Evolutionary conservation across 441 rosid genomes (phyloP), one percentile per base, ranked within the genome.

Genomic region (Jatropha multifida): DNA sequence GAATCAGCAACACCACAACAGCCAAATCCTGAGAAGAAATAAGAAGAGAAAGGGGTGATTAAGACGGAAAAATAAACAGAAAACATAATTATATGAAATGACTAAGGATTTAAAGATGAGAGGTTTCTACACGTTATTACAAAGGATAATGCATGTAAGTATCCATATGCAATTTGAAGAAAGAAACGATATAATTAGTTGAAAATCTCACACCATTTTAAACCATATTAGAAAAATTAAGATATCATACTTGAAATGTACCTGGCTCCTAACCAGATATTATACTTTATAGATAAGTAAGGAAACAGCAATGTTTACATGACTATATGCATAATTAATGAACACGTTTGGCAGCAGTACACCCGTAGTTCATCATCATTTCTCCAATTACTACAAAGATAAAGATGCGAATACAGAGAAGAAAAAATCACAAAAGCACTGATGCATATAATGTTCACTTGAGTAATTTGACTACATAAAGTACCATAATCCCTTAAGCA

Each of bases 1-100:
- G 97, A 79, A 96, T 96, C 71, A 96, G 93, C 88, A 96, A 81
- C 75, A 94, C 99, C 78, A 94, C 97, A 75, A 94, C 99, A 78
- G 99, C 99, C 87, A 96, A 87, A 87, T 96, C 99, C 98, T 96
- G 97, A 41, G 81, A 79, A 76, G 69, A 69, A 71, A 74, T 42
- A 37, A 72, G 71, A 74, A 72, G 68, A 74, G 71, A 54, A 51
- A 42, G 55, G 51, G 74, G 62, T 48, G 23, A 77, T 38, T 62
- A 71, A 81, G 55, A 68, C 58, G 44, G 3, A 64, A 68, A 49
- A 41, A 27, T 10, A 52, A 41, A 61, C 59, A 68, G 69, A 75
- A 67, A 68, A 71, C 63, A 79, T 20, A 71, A 72, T 17, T 2
- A 54, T 58, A 76, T 52, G 55, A 55, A 74, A 61, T 51, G 64